Conservation (phyloP, 2,329 filamentous ascomycete genomes). For the Nemania bipapillata region DNA sequence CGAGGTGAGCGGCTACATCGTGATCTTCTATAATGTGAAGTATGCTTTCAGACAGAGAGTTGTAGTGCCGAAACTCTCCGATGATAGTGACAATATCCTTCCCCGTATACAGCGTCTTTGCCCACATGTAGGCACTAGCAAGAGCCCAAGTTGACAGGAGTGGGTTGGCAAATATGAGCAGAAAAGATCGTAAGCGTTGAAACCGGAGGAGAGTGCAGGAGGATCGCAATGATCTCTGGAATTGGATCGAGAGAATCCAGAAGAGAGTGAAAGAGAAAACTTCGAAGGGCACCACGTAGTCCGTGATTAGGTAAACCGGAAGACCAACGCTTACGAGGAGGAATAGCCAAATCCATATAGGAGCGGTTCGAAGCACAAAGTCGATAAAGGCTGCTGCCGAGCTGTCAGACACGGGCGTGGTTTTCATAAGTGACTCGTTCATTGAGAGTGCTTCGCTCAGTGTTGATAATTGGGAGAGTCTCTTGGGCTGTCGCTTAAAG, state of each 20-base stretch:
- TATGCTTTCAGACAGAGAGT: constrained; percentile 44
- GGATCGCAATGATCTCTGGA: constrained; percentile 44
- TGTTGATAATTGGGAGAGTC: constrained; percentile 32
- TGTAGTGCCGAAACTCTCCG: constrained; percentile 44
- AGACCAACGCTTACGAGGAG: constrained; percentile 45
- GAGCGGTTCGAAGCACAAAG: constrained; percentile 43
- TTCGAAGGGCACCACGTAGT: constrained; percentile 48
- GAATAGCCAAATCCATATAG: constrained; percentile 47
- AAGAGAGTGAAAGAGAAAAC: constrained; percentile 46
- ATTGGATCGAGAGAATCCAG: constrained; percentile 46
- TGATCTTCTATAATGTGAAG: constrained; percentile 37
- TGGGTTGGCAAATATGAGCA: constrained; percentile 48
- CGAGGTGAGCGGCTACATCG: constrained; percentile 40
- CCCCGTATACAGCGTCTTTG: constrained; percentile 42
- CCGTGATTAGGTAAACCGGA: constrained; percentile 44
- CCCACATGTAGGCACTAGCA: constrained; percentile 49
- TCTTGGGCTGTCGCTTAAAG: constrained; percentile 32
- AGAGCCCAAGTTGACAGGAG: constrained; percentile 46
- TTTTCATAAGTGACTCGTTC: constrained; percentile 36
- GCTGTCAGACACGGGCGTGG: constrained; percentile 11
- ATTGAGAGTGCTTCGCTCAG: constrained; percentile 34
- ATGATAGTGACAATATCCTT: constrained; percentile 41
- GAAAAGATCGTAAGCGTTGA: constrained; percentile 33
- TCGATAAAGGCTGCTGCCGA: constrained; percentile 32
- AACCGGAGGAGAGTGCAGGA: constrained; percentile 37